Conservation (phyloP, 1,284 basidiomycete genomes). For the Cerrena zonata region DNA sequence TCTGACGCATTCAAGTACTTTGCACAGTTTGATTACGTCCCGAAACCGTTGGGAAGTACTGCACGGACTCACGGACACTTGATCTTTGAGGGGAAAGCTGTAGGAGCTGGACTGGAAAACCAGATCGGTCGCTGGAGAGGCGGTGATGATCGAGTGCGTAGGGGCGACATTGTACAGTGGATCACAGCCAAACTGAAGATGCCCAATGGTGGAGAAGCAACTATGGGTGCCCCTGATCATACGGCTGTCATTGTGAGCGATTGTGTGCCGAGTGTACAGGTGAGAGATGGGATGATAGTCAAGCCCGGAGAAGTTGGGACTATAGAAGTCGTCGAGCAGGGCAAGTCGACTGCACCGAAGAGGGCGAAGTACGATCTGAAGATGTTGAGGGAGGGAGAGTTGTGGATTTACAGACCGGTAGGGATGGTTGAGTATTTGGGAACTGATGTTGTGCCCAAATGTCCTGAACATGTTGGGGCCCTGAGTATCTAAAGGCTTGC, state of each 20-base stretch:
- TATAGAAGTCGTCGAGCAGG: conserved; percentile 35
- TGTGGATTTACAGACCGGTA: conserved; percentile 38
- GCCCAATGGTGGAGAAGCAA: conserved; percentile 18
- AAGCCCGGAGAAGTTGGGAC: conserved; percentile 24
- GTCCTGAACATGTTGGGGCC: conserved; percentile 18
- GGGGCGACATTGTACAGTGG: conserved; percentile 58
- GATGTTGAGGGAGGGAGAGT: conserved; percentile 30
- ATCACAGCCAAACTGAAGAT: conserved; percentile 33
- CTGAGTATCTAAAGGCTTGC: neutral
- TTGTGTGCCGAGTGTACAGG: conserved; percentile 19
- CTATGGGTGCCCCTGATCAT: conserved; percentile 32
- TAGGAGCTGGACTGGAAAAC: conserved; percentile 21
- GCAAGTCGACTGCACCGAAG: conserved; percentile 26
- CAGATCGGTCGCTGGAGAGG: conserved; percentile 47
- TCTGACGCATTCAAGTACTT: conserved; percentile 44
- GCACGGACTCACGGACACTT: conserved; percentile 52
- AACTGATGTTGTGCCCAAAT: conserved; percentile 18
- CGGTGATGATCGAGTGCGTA: conserved; percentile 44
- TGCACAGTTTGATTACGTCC: conserved; percentile 38
- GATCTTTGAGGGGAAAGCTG: conserved; percentile 41
- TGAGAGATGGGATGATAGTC: conserved; percentile 22
- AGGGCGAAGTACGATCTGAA: conserved; percentile 27
- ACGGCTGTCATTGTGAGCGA: conserved; percentile 33
- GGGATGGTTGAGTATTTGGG: conserved; percentile 32
- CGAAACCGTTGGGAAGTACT: conserved; percentile 43